phyloP scores from a whole-genome alignment of 306 rosid species.

The Begonia peltatifolia region DNA sequence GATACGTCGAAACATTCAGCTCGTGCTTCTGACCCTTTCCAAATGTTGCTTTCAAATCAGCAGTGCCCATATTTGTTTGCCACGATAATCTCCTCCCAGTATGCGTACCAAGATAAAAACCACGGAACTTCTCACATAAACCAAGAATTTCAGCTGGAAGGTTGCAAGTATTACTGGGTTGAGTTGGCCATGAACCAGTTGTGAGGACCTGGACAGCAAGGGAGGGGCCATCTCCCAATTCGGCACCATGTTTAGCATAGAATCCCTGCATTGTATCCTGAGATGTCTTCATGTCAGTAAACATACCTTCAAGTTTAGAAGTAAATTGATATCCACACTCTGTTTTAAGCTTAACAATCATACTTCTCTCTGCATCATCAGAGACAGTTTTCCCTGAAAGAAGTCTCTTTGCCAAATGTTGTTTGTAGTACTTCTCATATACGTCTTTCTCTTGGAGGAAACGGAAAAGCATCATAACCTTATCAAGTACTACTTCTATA shows the following conservation, averaged over 20 bases:
- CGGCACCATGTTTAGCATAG: conserved; percentile 31
- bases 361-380: conserved; percentile 78
- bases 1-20: conserved; percentile 71
- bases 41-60: conserved; percentile 69
- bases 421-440: conserved; percentile 74
- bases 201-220: conserved; percentile 71
- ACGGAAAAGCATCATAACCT: conserved; percentile 74
- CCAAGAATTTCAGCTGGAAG: conserved; percentile 63
- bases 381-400: conserved; percentile 65
- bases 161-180: conserved; percentile 53
- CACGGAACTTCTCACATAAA: conserved; percentile 59
- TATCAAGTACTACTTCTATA: conserved; percentile 68
- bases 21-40: conserved; percentile 74
- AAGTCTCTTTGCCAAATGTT: conserved; percentile 83
- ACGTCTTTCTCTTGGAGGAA: conserved; percentile 76
- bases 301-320: conserved; percentile 74
- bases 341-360: conserved; percentile 78
- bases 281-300: conserved; percentile 74
- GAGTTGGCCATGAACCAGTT: conserved; percentile 81
- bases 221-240: conserved; percentile 58
- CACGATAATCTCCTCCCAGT: conserved; percentile 73
- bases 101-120: conserved; percentile 66
- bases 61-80: conserved; percentile 83
- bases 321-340: conserved; percentile 79
- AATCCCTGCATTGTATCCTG: conserved; percentile 77